Evolutionary conservation across 2,329 filamentous ascomycete species (phyloP), one percentile per base, ranked within the genome.

Genomic region (Xylaria hypoxylon): DNA sequence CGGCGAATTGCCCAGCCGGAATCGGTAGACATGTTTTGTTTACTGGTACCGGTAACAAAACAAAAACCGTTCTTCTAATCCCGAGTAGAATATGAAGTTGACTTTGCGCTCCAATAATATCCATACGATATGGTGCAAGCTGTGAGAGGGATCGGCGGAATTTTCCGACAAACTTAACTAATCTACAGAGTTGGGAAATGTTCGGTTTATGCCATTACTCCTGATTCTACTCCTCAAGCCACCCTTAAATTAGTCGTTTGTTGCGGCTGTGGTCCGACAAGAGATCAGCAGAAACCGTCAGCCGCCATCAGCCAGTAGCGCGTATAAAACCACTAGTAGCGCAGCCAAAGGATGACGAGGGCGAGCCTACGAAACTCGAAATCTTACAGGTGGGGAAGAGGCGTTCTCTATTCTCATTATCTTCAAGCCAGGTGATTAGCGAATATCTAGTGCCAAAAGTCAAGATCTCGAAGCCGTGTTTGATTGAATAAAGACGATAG

Each of bases 1-100:
- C 69, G 68, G 44, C 70, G 70, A 60, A 73, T 69, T 19, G 70
- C 71, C 70, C 69, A 73, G 7, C 70, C 69, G 6, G 51, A 22
- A n/a, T 38, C 50, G 10, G 51, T 57, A 57, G 50, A 38, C 62
- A 56, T 57, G 3, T 3, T 55, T 19, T 5, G 31, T 57, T 6
- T 15, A 17, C 8, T 17, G 7, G 8, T 31, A 31, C 8, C 28
- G 8, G 31, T 11, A 42, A 50, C 35, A 48, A 40, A 28, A 13
- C 4, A 42, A 42, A 38, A n/a, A 5, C 17, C 11, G 17, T 40
- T 35, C n/a, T 5, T 19, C n/a, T 31, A 26, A 6, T 44, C 31
- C 10, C 10, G 26, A 26, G 17, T 15, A 24, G 2, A 47, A 22
- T 24, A 5, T 17, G 5, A 50, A 31, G 31, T 59, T 35, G 28